Evolutionary conservation across 352 stramenopile genomes (phyloP).

Genomic region (Lagenidium giganteum): DNA sequence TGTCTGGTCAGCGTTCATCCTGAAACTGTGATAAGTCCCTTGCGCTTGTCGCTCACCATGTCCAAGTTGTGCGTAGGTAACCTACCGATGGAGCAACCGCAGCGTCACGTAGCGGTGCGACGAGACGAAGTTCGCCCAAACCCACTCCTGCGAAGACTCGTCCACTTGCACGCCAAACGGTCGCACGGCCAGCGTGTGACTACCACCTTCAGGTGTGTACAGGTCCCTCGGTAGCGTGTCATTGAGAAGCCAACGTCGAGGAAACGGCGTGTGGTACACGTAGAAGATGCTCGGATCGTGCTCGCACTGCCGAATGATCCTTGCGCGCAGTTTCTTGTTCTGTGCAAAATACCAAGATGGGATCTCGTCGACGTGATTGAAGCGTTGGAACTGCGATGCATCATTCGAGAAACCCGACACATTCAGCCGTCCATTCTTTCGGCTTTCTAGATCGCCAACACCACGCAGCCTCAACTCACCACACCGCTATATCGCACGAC

Average conservation of each 20-base stretch:
- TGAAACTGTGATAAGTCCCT: not conserved
- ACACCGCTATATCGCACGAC: constrained; percentile 36
- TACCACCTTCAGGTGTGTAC: constrained; percentile 5
- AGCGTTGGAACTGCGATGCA: constrained; percentile 20
- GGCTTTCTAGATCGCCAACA: too few species aligned
- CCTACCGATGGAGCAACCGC: constrained; percentile 40
- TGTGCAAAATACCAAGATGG: constrained; percentile 46
- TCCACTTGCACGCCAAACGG: constrained; percentile 56
- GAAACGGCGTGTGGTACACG: constrained; percentile 60
- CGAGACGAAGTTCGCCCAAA: constrained; percentile 46
- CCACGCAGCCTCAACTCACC: constrained; percentile 11
- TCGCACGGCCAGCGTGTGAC: constrained; percentile 32
- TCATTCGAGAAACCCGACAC: not conserved
- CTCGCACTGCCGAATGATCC: constrained; percentile 38
- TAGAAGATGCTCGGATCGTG: constrained; percentile 54
- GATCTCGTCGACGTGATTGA: constrained; percentile 38
- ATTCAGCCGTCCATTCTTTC: too few species aligned
- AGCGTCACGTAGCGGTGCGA: constrained; percentile 51
- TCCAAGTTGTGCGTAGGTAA: not conserved
- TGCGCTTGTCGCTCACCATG: not conserved
- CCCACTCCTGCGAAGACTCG: constrained; percentile 46
- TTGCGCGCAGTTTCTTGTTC: constrained; percentile 47
- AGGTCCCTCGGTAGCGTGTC: constrained; percentile 31
- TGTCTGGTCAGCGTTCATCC: not conserved
- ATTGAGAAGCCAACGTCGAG: constrained; percentile 34